These are phyloP conservation scores for Fusarium floridanum DNA, from an alignment of 2,329 filamentous ascomycete genomes.

Conservation along the genomic window DNA sequence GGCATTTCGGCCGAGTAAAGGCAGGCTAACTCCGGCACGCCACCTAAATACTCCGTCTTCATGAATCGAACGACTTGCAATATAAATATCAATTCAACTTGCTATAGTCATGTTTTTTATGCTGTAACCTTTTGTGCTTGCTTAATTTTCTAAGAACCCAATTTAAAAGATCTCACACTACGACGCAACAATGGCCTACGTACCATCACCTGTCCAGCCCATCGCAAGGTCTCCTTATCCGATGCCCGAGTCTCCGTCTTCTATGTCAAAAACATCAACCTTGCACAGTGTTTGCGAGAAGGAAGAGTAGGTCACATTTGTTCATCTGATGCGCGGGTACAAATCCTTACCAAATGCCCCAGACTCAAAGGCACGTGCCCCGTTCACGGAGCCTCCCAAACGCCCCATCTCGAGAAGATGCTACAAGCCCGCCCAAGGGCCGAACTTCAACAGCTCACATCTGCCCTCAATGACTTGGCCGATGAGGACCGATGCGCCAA, in stretches of 20 bases:
- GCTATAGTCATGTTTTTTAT: not conserved
- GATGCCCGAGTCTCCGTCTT: not conserved
- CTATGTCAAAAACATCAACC: not conserved
- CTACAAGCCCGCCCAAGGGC: slow-evolving; percentile 16
- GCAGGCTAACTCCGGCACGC: not conserved
- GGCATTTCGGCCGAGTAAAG: not conserved
- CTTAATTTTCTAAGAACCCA: not conserved
- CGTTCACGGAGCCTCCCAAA: slow-evolving; percentile 11
- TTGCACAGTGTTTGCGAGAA: not conserved
- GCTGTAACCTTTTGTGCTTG: not conserved
- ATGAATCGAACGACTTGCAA: not conserved
- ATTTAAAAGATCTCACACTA: not conserved
- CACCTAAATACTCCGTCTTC: not conserved
- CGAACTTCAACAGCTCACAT: slow-evolving; percentile 17
- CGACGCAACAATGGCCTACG: not conserved
- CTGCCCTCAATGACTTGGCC: slow-evolving; percentile 6
- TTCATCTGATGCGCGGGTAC: not conserved
- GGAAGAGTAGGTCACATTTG: not conserved
- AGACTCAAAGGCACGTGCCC: slow-evolving; percentile 1
- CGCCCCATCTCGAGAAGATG: slow-evolving; percentile 26
- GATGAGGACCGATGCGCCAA: slow-evolving; percentile 26
- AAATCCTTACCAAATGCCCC: not conserved
- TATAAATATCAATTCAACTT: not conserved
- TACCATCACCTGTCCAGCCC: not conserved
- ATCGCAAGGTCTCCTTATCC: not conserved